Conservation (phyloP, 2,329 filamentous ascomycete genomes). For the Cladosporium colombiae region DNA sequence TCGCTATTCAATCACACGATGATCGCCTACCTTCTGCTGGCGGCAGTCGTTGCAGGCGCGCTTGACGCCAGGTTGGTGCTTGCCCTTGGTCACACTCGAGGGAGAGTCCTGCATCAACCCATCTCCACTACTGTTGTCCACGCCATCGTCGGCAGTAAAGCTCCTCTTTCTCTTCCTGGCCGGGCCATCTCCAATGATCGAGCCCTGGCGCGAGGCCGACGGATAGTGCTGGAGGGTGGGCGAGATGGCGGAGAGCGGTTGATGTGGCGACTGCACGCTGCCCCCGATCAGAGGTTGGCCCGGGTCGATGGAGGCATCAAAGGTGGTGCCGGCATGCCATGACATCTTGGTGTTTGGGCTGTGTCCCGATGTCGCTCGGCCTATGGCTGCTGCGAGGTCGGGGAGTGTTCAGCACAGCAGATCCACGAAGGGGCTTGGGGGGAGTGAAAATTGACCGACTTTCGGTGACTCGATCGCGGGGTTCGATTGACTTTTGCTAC, state of each 20-base stretch:
- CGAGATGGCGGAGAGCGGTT: constrained; percentile 22
- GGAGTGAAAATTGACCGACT: constrained; percentile 1
- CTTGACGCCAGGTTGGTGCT: constrained; percentile 58
- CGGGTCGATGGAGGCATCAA: constrained; percentile 27
- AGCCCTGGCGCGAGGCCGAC: constrained; percentile 18
- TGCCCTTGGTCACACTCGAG: constrained; percentile 23
- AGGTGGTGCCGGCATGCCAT: constrained; percentile 29
- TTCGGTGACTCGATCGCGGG: constrained; percentile 15
- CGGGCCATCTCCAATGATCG: constrained; percentile 13
- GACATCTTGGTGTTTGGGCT: constrained; percentile 26
- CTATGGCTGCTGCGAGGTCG: constrained; percentile 19
- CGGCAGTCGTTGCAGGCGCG: constrained; percentile 82
- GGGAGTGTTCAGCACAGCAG: constrained; percentile 7
- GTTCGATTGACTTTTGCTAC: neutral
- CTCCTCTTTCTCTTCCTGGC: constrained; percentile 22
- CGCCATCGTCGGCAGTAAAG: constrained; percentile 21
- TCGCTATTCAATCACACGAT: neutral
- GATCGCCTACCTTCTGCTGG: constrained; percentile 71
- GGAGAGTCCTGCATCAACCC: constrained; percentile 19
- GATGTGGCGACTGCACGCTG: constrained; percentile 20
- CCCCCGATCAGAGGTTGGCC: constrained; percentile 4
- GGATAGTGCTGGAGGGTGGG: constrained; percentile 21
- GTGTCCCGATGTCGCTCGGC: constrained; percentile 22
- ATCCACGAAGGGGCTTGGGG: neutral
- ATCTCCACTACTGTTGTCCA: constrained; percentile 15